phyloP scores from a whole-genome alignment of 225 moss, liverwort and hornwort genomes.

The Rhytidiadelphus loreus region DNA sequence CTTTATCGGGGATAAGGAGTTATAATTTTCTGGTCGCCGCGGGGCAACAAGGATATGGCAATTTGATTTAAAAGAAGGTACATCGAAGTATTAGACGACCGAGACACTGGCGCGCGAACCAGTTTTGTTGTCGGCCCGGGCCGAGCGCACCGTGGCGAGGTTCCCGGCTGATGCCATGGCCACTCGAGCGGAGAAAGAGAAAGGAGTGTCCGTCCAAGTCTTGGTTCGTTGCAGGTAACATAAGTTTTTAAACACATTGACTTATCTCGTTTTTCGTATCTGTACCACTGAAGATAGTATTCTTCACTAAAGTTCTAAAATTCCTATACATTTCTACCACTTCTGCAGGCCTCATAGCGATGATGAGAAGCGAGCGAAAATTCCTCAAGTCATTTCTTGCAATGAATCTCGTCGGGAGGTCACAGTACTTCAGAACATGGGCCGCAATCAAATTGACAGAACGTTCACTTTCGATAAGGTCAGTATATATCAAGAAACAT shows the following conservation, averaged over 20 bases:
- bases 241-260: too few relatives aligned
- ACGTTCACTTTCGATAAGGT: slow-evolving; percentile 91
- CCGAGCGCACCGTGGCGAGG: background rate
- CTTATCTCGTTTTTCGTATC: background rate
- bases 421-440: slow-evolving; percentile 65
- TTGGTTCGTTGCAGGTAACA: slow-evolving; percentile 51
- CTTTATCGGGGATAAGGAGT: background rate
- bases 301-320: too few relatives aligned
- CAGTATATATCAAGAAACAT: background rate
- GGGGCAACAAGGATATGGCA: background rate
- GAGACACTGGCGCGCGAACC: slow-evolving; percentile 4
- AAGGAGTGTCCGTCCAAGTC: slow-evolving; percentile 67
- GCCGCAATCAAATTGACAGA: slow-evolving; percentile 81
- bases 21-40: background rate
- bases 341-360: slow-evolving; percentile 63
- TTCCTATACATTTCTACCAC: background rate
- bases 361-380: slow-evolving; percentile 74
- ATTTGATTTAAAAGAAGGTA: background rate
- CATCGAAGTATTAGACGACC: background rate
- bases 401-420: slow-evolving; percentile 86
- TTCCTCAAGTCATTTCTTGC: slow-evolving; percentile 79
- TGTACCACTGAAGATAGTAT: background rate
- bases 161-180: slow-evolving; percentile 24
- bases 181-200: slow-evolving; percentile 66
- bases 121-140: background rate